Conservation (phyloP, 2,329 filamentous ascomycete species). For the Uncinocarpus reesii region DNA sequence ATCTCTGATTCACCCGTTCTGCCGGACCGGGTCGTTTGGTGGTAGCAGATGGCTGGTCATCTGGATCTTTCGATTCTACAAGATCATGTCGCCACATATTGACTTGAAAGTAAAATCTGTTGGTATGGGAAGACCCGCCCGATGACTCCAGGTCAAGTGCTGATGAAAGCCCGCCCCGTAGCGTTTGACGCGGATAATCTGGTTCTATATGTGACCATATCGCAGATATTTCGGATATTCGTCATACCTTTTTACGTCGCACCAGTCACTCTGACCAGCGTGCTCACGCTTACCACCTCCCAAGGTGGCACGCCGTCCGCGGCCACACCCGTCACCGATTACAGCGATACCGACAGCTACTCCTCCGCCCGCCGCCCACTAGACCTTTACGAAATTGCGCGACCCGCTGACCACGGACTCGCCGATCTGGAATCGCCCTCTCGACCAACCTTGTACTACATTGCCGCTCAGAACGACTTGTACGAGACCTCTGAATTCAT, state of each 20-base stretch:
- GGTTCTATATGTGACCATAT: constrained; percentile 62
- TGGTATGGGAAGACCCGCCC: constrained; percentile 29
- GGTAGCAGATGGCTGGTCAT: constrained; percentile 58
- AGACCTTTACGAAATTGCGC: too few species aligned
- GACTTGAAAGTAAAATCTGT: constrained; percentile 55
- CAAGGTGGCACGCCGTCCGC: not conserved
- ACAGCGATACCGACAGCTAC: constrained; percentile 23
- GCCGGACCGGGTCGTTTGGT: constrained; percentile 50
- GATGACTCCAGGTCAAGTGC: too few species aligned
- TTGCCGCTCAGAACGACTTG: constrained; percentile 65
- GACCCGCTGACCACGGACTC: not conserved
- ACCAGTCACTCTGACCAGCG: constrained; percentile 56
- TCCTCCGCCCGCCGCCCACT: too few species aligned
- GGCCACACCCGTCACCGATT: constrained; percentile 27
- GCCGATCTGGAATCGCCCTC: constrained; percentile 15
- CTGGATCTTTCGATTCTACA: constrained; percentile 72
- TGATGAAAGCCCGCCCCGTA: too few species aligned
- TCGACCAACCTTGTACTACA: constrained; percentile 54
- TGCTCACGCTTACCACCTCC: constrained; percentile 52
- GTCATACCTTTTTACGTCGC: constrained; percentile 64
- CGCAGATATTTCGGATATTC: constrained; percentile 68
- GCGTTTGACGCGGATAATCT: constrained; percentile 57
- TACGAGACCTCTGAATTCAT: constrained; percentile 70
- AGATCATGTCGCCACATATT: constrained; percentile 67
- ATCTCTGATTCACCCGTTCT: constrained; percentile 69